Evolutionary conservation across 441 rosid species (phyloP).

Genomic region (Jatropha multifida): DNA sequence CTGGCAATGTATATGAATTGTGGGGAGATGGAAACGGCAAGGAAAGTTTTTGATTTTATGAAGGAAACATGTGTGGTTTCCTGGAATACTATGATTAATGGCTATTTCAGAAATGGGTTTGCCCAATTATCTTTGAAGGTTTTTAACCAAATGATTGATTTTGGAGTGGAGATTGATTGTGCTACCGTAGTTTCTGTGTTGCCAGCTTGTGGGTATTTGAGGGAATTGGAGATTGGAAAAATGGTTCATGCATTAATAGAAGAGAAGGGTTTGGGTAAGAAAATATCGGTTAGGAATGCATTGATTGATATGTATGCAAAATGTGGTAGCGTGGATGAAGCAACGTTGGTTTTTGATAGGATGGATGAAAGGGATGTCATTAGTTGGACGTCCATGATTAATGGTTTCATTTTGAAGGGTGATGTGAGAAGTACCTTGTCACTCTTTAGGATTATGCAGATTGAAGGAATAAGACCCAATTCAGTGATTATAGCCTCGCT

Average conservation of each 20-base stretch:
- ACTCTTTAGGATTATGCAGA: slow-evolving; percentile 57
- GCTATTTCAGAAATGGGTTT: slow-evolving; percentile 60
- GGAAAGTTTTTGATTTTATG: slow-evolving; percentile 56
- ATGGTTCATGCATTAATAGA: slow-evolving; percentile 52
- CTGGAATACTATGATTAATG: slow-evolving; percentile 76
- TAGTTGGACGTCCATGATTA: slow-evolving; percentile 83
- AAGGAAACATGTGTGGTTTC: slow-evolving; percentile 58
- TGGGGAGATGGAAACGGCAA: slow-evolving; percentile 47
- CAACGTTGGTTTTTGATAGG: slow-evolving; percentile 58
- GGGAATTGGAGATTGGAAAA: slow-evolving; percentile 59
- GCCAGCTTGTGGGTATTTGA: slow-evolving; percentile 70
- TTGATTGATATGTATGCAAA: slow-evolving; percentile 81
- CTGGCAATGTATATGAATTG: slow-evolving; percentile 69
- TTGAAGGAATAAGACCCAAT: slow-evolving; percentile 56
- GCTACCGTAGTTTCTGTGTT: slow-evolving; percentile 62
- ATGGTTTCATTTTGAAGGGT: slow-evolving; percentile 73
- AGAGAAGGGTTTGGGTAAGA: slow-evolving; percentile 49
- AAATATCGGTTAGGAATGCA: slow-evolving; percentile 53
- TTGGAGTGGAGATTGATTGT: slow-evolving; percentile 54
- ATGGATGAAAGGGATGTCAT: slow-evolving; percentile 55
- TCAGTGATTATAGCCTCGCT: slow-evolving; percentile 70
- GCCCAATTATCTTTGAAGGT: slow-evolving; percentile 43
- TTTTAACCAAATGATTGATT: slow-evolving; percentile 49
- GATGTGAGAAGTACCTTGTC: slow-evolving; percentile 44
- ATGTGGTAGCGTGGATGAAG: slow-evolving; percentile 51